Evolutionary conservation across 2,329 filamentous ascomycete genomes (phyloP), one percentile per base, ranked within the genome.

Genomic region (Conoideocrella luteorostrata): DNA sequence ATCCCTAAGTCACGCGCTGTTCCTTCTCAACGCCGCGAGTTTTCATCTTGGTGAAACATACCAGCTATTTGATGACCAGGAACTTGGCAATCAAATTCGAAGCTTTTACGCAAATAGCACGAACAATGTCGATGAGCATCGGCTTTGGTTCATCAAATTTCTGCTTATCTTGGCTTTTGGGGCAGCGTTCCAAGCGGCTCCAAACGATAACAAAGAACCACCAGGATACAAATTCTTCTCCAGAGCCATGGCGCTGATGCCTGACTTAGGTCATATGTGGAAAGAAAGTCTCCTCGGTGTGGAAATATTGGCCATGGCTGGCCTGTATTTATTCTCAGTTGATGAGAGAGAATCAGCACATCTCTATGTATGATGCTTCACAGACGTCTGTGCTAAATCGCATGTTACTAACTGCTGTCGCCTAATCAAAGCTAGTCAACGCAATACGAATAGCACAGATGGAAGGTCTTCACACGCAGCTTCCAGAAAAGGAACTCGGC

Each of bases 141-240:
- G 41, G 21, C 49, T 76, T 18, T 74, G 72, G 73, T 72, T 71
- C 50, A 64, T 72, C 37, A 71, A 76, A 45, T 73, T 71, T 41
- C 57, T 76, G 4, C 54, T 76, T 4, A 64, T 76, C 15, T 58
- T 77, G 13, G 71, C 73, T 1, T 60, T 58, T 46, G 56, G 58
- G 7, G 58, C 51, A 6, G 58, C 58, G 3, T 59, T 60, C 28
- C 46, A 53, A 1, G 34, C 46, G 12, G 52, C 47, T 7, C 42
- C 47, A 2, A 40, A 39, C 50, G 61, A 37, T 2, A 15, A n/a
- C n/a, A 6, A 23, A 20, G 54, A 61, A 3, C 56, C 60, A 4
- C 60, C 61, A 1, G 61, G 60, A 2, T 47, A 55, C 0, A 56
- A 56, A 26, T 63, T 55, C 39, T 64, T 64, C 45, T 44, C 59